Conservation (phyloP, 75 land plant genomes). For the Picea glauca region DNA sequence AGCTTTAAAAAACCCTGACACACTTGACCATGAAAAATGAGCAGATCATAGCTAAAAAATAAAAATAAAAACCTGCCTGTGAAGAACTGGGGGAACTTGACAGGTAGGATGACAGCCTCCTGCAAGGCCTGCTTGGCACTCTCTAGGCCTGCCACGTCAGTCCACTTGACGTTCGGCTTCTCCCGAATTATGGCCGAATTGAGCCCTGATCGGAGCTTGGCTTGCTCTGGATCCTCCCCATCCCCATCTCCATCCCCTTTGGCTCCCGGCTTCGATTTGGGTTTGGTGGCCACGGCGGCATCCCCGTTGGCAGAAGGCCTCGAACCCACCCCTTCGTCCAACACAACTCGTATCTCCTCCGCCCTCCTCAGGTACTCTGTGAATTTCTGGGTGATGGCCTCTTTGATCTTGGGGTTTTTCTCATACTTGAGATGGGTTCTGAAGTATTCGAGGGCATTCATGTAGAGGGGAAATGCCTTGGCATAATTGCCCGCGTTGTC, state of each 20-base stretch:
- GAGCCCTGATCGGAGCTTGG: conserved; percentile 87
- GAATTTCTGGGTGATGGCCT: conserved; percentile 98
- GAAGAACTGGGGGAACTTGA: conserved; percentile 98
- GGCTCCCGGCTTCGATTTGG: conserved; percentile 72
- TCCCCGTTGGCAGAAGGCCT: conserved; percentile 75
- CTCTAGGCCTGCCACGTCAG: conserved; percentile 95
- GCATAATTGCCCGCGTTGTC: conserved; percentile 98
- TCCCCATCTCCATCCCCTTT: conserved; percentile 63
- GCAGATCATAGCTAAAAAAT: too few species aligned
- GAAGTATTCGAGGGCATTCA: conserved; percentile 99
- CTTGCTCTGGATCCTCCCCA: conserved; percentile 88
- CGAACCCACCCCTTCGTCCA: conserved; percentile 69
- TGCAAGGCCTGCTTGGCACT: conserved; percentile 98
- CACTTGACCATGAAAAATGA: too few species aligned
- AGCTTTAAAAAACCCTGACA: too few species aligned
- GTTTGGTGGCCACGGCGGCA: conserved; percentile 76
- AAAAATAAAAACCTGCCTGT: conserved; percentile 49
- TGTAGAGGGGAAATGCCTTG: conserved; percentile 95
- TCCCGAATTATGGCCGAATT: conserved; percentile 92
- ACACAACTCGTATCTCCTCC: conserved; percentile 95
- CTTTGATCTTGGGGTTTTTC: conserved; percentile 99
- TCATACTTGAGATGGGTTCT: conserved; percentile 96
- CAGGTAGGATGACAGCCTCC: conserved; percentile 99
- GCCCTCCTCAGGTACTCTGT: conserved; percentile 96
- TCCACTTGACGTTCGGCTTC: conserved; percentile 96